These are phyloP conservation scores for Rosa hybrid DNA, from an alignment of 331 rosid genomes.

Conservation along the genomic window DNA sequence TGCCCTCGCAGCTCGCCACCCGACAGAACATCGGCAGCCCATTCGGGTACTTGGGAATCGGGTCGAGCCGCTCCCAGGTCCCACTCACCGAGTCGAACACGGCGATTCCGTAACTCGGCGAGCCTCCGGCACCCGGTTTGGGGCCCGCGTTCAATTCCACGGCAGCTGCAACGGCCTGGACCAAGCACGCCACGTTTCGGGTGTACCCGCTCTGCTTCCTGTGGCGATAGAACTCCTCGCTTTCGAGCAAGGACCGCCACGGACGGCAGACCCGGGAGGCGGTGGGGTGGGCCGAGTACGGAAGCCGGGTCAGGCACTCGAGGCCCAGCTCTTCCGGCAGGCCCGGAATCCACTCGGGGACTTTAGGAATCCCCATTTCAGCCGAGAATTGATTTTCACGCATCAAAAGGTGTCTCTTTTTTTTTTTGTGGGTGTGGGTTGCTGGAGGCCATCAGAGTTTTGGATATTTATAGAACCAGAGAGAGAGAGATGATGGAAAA, in stretches of 20 bases:
- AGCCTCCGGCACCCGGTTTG: conserved; percentile 18
- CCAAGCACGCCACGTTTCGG: conserved; percentile 51
- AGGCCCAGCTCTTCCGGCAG: conserved; percentile 72
- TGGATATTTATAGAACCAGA: neutral
- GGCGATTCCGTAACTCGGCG: conserved; percentile 48
- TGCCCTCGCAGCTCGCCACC: conserved; percentile 54
- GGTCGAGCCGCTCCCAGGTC: conserved; percentile 56
- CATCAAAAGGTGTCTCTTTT: no score
- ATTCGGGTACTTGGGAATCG: conserved; percentile 51
- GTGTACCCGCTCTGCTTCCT: conserved; percentile 52
- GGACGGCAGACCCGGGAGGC: conserved; percentile 64
- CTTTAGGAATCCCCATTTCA: neutral
- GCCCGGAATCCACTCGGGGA: conserved; percentile 50
- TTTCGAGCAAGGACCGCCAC: conserved; percentile 60
- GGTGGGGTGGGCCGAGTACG: conserved; percentile 46
- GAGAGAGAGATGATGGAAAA: no score
- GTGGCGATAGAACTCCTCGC: conserved; percentile 49
- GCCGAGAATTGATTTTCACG: neutral
- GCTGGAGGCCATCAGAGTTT: neutral
- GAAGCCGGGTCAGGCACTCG: conserved; percentile 68
- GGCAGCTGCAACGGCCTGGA: conserved; percentile 39
- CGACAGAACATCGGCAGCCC: conserved; percentile 77
- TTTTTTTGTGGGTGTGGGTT: neutral
- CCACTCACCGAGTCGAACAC: conserved; percentile 48
- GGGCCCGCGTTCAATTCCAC: neutral